Evolutionary conservation across 2,329 filamentous ascomycete genomes (phyloP), one percentile per base, ranked within the genome.

Genomic region (Zasmidium citrigriseum): DNA sequence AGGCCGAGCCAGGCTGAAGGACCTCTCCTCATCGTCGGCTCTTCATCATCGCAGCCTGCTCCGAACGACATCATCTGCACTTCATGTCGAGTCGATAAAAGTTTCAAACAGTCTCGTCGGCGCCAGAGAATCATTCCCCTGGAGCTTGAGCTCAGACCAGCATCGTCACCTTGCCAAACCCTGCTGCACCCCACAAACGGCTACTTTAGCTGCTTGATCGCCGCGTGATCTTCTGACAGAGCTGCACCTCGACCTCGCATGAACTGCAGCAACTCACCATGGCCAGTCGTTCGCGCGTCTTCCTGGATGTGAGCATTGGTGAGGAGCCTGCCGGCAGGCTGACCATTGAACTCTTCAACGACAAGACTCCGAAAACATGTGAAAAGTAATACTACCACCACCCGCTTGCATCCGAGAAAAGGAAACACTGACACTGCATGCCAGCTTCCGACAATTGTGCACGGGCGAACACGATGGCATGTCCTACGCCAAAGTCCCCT

Each of bases 391-490:
- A 18, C 4, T 45, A 5, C 22, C 22, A 49, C 44, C 27, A 29
- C 18, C 16, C 51, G 50, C 24, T 20, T 16, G 49, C 44, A 52
- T 51, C 25, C 38, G 24, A 22, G 34, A 47, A 29, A 38, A 52
- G 61, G 62, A 49, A 65, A 48, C 22, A 47, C 51, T 61, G 20
- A 62, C 57, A 60, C 52, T 10, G 46, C 54, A 49, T 51, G 14
- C 29, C 60, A 80, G 77, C 64, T 80, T 80, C 64, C 75, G 76
- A 12, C 71, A 76, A 48, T 66, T 80, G 53, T 79, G 77, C 64
- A 76, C 73, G 23, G 73, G 72, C 59, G 70, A 75, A 50, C 67
- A 75, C 61, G 58, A 71, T 45, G 67, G 65, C n/a, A 62, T 77
- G 48, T 72, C 69, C 21, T 78, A 77, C 66, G 72, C 72, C 44